Evolutionary conservation across 2,329 filamentous ascomycete genomes (phyloP), one percentile per base, ranked within the genome.

Genomic region (Cadophora malorum): DNA sequence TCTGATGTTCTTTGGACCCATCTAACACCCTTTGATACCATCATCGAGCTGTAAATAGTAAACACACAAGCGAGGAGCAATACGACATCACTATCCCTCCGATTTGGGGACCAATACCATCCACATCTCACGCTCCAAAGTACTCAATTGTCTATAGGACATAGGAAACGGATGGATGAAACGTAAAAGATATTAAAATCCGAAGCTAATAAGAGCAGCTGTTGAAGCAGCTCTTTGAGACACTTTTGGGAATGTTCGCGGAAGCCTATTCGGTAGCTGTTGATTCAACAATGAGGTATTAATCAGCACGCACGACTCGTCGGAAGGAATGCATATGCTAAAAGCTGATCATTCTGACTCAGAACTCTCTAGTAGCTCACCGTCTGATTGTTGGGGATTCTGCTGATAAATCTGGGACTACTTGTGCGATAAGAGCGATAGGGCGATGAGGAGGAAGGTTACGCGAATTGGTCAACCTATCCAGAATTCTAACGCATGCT

Each of bases 281-380:
- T 58, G 55, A 38, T 14, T 58, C 31, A 23, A 38, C 4, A n/a
- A 33, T n/a, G 28, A 28, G 52, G 2, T 10, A 55, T 31, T 53
- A 8, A 31, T 55, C 52, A 55, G 52, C 52, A 55, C 31, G 23
- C 28, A n/a, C 25, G 52, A 55, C 12, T 55, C 50, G 9, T 55
- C 50, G 9, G 16, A 16, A 21, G 5, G 2, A 8, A 1, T 21
- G 1, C 5, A 49, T 6, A 49, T 12, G n/a, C n/a, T 21, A 9
- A 21, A 19, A 16, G 14, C 28, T 55, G 31, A 33, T 14, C 28
- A 35, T 33, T 55, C 52, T 31, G 25, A 35, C 25, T 33, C 16
- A 9, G 28, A 33, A n/a, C 52, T 9, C 2, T 35, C 52, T 3
- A 35, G 6, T 8, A 28, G 21, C 45, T 49, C 45, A 49, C n/a